phyloP scores from a whole-genome alignment of 768 basidiomycete species.

The Astraeus odoratus region DNA sequence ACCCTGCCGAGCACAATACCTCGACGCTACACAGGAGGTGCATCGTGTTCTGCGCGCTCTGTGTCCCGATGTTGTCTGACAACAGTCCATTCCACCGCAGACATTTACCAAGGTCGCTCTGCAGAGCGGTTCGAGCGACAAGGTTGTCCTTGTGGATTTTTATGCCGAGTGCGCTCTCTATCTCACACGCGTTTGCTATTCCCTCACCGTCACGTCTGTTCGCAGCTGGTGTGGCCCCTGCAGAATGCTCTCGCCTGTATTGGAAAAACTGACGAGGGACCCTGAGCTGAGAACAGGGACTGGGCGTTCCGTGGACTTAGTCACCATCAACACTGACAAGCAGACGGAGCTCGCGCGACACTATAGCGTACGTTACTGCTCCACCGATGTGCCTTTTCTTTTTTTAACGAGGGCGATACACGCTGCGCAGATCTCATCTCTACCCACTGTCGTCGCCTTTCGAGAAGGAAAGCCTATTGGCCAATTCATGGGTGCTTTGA shows the following conservation, averaged over 20 bases:
- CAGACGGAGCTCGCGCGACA: slow-evolving; percentile 44
- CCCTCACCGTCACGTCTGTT: slow-evolving; percentile 1
- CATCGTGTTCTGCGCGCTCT: slow-evolving; percentile 15
- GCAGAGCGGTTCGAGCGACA: slow-evolving; percentile 32
- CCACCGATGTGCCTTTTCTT: neutral
- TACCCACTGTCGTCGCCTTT: slow-evolving; percentile 82
- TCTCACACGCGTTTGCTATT: slow-evolving; percentile 1
- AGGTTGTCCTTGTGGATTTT: slow-evolving; percentile 68
- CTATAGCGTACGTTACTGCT: slow-evolving; percentile 32
- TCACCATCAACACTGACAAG: slow-evolving; percentile 60
- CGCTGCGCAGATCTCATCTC: slow-evolving; percentile 47
- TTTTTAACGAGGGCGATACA: neutral
- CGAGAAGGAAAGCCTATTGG: slow-evolving; percentile 50
- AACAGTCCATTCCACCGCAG: slow-evolving; percentile 17
- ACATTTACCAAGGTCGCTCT: slow-evolving; percentile 28
- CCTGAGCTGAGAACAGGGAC: slow-evolving; percentile 39
- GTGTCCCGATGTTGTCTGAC: neutral
- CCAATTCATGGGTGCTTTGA: slow-evolving; percentile 57
- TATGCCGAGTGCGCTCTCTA: slow-evolving; percentile 64
- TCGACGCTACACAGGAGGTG: slow-evolving; percentile 41
- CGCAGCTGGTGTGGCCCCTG: slow-evolving; percentile 77
- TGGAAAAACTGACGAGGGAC: slow-evolving; percentile 51
- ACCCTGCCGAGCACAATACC: slow-evolving; percentile 30
- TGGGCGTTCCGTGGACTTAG: slow-evolving; percentile 57
- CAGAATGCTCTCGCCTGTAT: slow-evolving; percentile 60